Evolutionary conservation across 768 basidiomycete species (phyloP).

Genomic region (Pseudohyphozyma bogoriensis): DNA sequence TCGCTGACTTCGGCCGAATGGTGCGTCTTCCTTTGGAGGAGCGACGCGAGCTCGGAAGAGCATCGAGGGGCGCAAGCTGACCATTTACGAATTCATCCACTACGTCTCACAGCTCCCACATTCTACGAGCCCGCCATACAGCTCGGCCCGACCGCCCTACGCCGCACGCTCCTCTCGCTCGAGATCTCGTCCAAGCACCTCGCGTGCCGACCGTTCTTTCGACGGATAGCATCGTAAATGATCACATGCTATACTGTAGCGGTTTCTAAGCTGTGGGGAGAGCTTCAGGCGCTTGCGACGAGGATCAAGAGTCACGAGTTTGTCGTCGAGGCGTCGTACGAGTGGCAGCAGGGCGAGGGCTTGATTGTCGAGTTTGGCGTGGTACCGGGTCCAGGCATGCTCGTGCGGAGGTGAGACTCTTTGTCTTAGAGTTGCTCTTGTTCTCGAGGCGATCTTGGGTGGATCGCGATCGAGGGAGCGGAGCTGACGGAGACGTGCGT

Average conservation of each 20-base stretch:
- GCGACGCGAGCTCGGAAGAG: background rate
- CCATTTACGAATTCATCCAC: constrained; percentile 49
- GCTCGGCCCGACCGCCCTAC: constrained; percentile 63
- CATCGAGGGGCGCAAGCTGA: background rate
- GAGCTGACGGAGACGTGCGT: too few relatives aligned
- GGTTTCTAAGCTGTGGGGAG: constrained; percentile 5
- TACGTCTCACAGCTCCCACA: constrained; percentile 70
- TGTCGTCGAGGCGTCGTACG: constrained; percentile 74
- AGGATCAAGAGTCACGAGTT: constrained; percentile 71
- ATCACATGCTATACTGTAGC: background rate
- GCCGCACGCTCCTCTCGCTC: constrained; percentile 83
- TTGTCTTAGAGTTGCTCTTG: constrained; percentile 82
- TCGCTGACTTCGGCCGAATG: constrained; percentile 96
- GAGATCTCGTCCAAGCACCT: constrained; percentile 95
- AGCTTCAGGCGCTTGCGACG: constrained; percentile 29
- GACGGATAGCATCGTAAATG: constrained; percentile 79
- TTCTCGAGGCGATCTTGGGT: too few relatives aligned
- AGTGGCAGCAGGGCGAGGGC: constrained; percentile 84
- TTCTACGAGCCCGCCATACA: constrained; percentile 50
- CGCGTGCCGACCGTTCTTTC: constrained; percentile 89
- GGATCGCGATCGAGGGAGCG: too few relatives aligned
- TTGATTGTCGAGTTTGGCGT: constrained; percentile 79
- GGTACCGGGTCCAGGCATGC: constrained; percentile 90
- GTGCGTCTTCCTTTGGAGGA: constrained; percentile 49
- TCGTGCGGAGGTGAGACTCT: constrained; percentile 79